Evolutionary conservation across 2,329 filamentous ascomycete genomes (phyloP).

Genomic region (Coniosporium tulheliwenetii): DNA sequence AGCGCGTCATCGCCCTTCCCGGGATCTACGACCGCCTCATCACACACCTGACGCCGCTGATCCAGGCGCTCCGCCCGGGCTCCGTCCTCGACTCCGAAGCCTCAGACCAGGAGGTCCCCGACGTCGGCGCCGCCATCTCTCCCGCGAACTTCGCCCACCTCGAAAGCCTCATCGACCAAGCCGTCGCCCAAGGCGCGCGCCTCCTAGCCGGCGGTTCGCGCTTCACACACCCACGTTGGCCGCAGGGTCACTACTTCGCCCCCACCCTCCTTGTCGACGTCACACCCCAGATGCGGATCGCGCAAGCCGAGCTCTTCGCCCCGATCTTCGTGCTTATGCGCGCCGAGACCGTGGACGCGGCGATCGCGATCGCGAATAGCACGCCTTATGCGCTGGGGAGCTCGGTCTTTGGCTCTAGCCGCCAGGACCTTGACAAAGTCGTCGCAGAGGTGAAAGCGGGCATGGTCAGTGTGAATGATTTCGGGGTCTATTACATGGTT

Average conservation of each 20-base stretch:
- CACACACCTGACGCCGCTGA: slow-evolving; percentile 53
- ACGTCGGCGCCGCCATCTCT: slow-evolving; percentile 86
- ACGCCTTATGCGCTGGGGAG: slow-evolving; percentile 77
- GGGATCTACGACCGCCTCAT: slow-evolving; percentile 62
- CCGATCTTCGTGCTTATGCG: slow-evolving; percentile 80
- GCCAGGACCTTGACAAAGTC: slow-evolving; percentile 45
- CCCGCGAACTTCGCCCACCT: slow-evolving; percentile 58
- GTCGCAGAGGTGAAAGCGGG: slow-evolving; percentile 59
- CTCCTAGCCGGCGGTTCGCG: slow-evolving; percentile 68
- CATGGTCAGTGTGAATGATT: slow-evolving; percentile 94
- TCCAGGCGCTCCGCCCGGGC: slow-evolving; percentile 61
- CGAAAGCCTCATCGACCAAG: slow-evolving; percentile 61
- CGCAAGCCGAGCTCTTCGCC: slow-evolving; percentile 82
- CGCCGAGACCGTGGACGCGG: slow-evolving; percentile 46
- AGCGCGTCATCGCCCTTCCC: slow-evolving; percentile 73
- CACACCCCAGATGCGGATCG: slow-evolving; percentile 69
- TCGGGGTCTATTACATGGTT: slow-evolving; percentile 82
- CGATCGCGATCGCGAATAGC: slow-evolving; percentile 68
- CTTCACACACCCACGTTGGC: slow-evolving; percentile 54
- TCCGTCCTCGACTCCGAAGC: slow-evolving; percentile 42
- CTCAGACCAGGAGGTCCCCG: slow-evolving; percentile 18
- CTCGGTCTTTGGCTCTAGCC: slow-evolving; percentile 63
- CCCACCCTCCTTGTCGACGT: slow-evolving; percentile 89
- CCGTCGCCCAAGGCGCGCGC: slow-evolving; percentile 61
- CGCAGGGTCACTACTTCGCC: slow-evolving; percentile 75